Percentiles rank a stretch among this genome's conserved stretches.
Conservation (phyloP, 2,329 filamentous ascomycete species). For the Thelonectria discophora region DNA sequence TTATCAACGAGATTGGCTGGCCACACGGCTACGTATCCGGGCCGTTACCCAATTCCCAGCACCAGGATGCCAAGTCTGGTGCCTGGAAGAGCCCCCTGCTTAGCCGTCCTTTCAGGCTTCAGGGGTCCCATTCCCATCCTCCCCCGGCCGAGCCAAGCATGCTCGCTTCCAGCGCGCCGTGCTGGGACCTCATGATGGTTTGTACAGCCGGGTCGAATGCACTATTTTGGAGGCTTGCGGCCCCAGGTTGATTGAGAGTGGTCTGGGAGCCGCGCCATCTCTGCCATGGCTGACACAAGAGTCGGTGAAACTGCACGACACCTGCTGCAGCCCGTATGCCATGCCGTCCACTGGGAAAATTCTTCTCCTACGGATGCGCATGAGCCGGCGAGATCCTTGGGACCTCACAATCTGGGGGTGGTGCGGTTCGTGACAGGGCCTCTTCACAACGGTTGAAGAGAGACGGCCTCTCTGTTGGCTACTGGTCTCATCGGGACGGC, state of each 20-base stretch:
- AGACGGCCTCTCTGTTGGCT: slow-evolving; percentile 28
- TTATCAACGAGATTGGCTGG: slow-evolving; percentile 43
- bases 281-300: slow-evolving; percentile 13
- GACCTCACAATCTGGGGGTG: slow-evolving; percentile 30
- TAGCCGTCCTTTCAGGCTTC: slow-evolving; percentile 31
- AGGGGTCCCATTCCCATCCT: slow-evolving; percentile 34
- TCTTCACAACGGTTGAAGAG: slow-evolving; percentile 29
- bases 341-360: slow-evolving; percentile 17
- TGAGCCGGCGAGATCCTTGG: slow-evolving; percentile 35
- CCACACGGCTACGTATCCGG: slow-evolving; percentile 49
- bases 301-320: slow-evolving; percentile 19
- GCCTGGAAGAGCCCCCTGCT: slow-evolving; percentile 28
- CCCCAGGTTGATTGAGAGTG: slow-evolving; percentile 31
- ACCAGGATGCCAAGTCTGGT: slow-evolving; percentile 32
- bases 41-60: slow-evolving; percentile 45
- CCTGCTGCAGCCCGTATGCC: background rate
- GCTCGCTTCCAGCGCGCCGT: slow-evolving; percentile 39
- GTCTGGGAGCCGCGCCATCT: slow-evolving; percentile 22
- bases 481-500: slow-evolving; percentile 33
- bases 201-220: slow-evolving; percentile 28
- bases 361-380: slow-evolving; percentile 22
- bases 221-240: slow-evolving; percentile 28
- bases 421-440: slow-evolving; percentile 32
- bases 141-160: slow-evolving; percentile 36
- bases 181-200: slow-evolving; percentile 40